phyloP scores from a whole-genome alignment of 2,329 filamentous ascomycete species.

The Cercospora sojina region DNA sequence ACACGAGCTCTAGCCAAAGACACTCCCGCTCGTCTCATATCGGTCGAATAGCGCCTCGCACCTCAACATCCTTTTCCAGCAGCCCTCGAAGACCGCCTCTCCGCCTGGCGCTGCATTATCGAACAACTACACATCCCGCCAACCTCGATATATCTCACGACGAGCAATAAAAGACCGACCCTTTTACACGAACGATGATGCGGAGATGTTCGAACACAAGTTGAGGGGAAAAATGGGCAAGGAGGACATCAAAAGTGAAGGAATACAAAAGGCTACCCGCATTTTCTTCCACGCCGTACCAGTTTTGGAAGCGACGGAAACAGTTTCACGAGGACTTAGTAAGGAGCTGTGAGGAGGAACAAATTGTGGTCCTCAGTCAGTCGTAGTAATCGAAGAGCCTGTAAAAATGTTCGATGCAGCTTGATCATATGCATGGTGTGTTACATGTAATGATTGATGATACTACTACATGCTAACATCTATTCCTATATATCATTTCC shows the following conservation, averaged over 20 bases:
- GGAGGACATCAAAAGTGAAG: neutral
- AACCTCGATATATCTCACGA: neutral
- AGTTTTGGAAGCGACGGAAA: neutral
- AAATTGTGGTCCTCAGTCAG: neutral
- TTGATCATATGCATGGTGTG: neutral
- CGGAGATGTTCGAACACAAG: neutral
- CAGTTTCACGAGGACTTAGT: neutral
- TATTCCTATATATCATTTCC: neutral
- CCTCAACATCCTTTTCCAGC: neutral
- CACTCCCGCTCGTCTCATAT: neutral
- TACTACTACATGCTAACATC: neutral
- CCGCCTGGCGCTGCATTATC: neutral
- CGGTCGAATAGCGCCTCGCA: neutral
- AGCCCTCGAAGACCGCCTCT: neutral
- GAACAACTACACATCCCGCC: neutral
- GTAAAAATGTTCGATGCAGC: neutral
- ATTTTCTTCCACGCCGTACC: neutral
- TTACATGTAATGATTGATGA: neutral
- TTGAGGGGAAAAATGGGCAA: neutral
- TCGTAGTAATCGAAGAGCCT: neutral
- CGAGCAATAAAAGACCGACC: neutral
- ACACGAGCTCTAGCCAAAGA: neutral
- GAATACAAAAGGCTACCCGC: neutral
- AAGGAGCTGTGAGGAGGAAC: neutral
- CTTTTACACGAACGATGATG: neutral